Percentiles rank a stretch among this genome's conserved stretches.
Evolutionary conservation across 305 asterid species (phyloP).

Genomic region (Solanum chacoense): DNA sequence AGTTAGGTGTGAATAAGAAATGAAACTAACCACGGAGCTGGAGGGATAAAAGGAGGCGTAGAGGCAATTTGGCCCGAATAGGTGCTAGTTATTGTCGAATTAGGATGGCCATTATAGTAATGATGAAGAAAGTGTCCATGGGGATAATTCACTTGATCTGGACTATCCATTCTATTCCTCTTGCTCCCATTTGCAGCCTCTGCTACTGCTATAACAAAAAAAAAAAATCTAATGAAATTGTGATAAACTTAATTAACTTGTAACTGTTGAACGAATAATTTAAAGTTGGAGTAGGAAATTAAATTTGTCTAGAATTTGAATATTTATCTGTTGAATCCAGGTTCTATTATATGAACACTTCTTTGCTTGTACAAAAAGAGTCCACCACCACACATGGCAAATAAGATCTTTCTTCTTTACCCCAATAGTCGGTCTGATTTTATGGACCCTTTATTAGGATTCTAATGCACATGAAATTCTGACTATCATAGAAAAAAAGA

Average conservation of each 20-base stretch:
- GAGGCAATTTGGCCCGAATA: not conserved
- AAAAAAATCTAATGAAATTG: not conserved
- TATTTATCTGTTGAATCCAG: not conserved
- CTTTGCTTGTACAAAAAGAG: not conserved
- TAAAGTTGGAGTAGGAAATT: not conserved
- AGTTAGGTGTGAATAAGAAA: not conserved
- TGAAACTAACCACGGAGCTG: constrained; percentile 2
- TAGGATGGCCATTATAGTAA: not conserved
- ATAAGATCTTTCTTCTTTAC: not conserved
- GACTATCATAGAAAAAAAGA: not conserved
- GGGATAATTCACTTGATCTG: not conserved
- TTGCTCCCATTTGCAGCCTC: not conserved
- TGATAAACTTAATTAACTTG: not conserved
- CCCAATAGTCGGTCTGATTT: not conserved
- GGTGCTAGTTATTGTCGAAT: not conserved
- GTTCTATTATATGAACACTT: not conserved
- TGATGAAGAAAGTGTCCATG: not conserved
- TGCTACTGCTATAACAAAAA: constrained; percentile 2
- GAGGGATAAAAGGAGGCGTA: no score
- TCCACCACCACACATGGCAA: not conserved
- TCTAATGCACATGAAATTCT: not conserved
- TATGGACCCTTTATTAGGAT: not conserved
- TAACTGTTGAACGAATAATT: not conserved
- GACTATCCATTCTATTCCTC: not conserved
- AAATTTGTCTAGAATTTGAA: not conserved